Evolutionary conservation across 495 filamentous ascomycete genomes (phyloP), one percentile per base, ranked within the genome.

Genomic region (Lineolata rhizophorae): DNA sequence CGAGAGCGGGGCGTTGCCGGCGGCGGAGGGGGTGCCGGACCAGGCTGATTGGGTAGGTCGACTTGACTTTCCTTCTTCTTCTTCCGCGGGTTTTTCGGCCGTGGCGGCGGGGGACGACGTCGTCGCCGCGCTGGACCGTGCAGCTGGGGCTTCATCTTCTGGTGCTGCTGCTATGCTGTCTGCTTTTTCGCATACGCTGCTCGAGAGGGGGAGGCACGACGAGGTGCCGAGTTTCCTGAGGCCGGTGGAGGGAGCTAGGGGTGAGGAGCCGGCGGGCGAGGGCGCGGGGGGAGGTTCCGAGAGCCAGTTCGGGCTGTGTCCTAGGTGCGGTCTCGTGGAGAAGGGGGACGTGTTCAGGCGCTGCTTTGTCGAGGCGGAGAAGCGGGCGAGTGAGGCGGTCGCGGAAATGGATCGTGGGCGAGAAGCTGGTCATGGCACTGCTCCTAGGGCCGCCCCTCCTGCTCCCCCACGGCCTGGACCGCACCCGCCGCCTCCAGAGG

Each of bases 21-120:
- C 53, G 32, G 83, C 81, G 14, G 70, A 76, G 52, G 80, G 80
- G 28, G 79, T 91, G 34, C 78, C 80, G 36, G 61, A 65, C 48
- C 83, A 91, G 58, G 61, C 64, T 41, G 79, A 90, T 35, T 92
- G 83, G 83, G 80, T 84, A 72, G 68, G 76, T 76, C 53, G 67
- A 49, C 64, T 66, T 57, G 45, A 42, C 5, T 47, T 47, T 36
- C 34, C 32, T 9, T 43, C 44, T 41, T 14, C 26, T 31, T 35
- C 25, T 36, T 24, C 35, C 38, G 21, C 31, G 36, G 37, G 36
- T 26, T 47, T 47, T 35, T 8, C 28, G 28, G 15, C 8, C 8
- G 8, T 12, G 8, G 12, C 8, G 22, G 8, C 8, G 8, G 22
- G 12, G 22, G 8, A 25, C 22, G 22, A 8, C 12, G 8, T 8